phyloP scores from a whole-genome alignment of 1,284 basidiomycete genomes.

The Retiboletus fuscus region DNA sequence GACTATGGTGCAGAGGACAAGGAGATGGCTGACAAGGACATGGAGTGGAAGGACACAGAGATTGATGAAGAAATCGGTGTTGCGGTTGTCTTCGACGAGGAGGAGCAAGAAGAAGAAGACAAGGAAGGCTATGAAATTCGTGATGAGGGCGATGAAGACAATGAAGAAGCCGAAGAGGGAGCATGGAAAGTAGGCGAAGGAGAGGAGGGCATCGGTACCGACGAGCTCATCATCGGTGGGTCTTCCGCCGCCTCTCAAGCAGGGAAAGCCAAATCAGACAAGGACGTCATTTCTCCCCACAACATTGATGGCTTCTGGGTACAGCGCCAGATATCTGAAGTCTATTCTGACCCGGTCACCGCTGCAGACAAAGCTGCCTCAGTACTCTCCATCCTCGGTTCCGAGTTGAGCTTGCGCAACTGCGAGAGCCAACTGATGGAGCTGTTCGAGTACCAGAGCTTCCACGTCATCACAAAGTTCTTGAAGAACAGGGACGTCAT shows the following conservation, averaged over 20 bases:
- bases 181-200: constrained; percentile 58
- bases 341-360: constrained; percentile 95
- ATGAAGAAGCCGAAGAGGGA: constrained; percentile 66
- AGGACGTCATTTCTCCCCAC: constrained; percentile 87
- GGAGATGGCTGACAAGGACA: constrained; percentile 76
- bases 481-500: no score
- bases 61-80: constrained; percentile 96
- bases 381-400: constrained; percentile 90
- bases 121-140: constrained; percentile 86
- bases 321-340: constrained; percentile 89
- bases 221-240: no score
- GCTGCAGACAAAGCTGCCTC: constrained; percentile 91
- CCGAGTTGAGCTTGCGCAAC: constrained; percentile 91
- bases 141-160: constrained; percentile 83
- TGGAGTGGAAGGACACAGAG: constrained; percentile 81
- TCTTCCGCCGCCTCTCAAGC: constrained; percentile 57
- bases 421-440: no score
- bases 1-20: constrained; percentile 95
- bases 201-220: constrained; percentile 62
- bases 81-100: constrained; percentile 96
- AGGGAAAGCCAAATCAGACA: constrained; percentile 69
- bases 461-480: no score
- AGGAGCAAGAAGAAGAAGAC: constrained; percentile 91
- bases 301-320: no score
- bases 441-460: no score